Base-by-base conservation (phyloP, 106 monocot genomes). In the Dendrobium catenatum region DNA sequence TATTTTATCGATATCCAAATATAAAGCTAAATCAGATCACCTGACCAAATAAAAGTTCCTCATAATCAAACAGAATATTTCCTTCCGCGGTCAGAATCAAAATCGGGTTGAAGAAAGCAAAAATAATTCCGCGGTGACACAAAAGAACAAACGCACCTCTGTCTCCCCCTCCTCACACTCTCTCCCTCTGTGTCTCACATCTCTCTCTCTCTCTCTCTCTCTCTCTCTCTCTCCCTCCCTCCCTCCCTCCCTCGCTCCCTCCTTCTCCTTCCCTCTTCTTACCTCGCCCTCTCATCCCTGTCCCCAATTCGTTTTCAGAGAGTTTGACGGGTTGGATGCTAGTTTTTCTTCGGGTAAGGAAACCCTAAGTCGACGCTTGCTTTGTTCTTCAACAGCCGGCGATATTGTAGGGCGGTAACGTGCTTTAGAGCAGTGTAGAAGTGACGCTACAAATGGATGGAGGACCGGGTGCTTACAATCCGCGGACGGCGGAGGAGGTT, bases 401-500 rank as follows among this genome's bases (percentile, higher is more conserved):
- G 18, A 44, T 17, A 44, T 74, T 44, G 43, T 44, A 43, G 74
- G 42, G 42, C 2, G 42, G 29, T 29, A 68, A 27, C 6, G 11
- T 68, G 26, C 1, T 73, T 73, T 41, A 3, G 4, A 41, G 40
- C 41, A 43, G 19, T 44, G 41, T 9, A 42, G 74, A 13, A 29
- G 70, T 61, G 70, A 70, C 74, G 74, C 74, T 19, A 18, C 41
- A 42, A 74, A 85, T 85, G 85, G 85, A 85, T 2, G 77, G 78
- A 13, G 81, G 72, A n/a, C 22, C 64, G 68, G 78, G 46, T 47
- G 48, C 82, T 18, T 83, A 55, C 76, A 80, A 80, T 74, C 75
- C 83, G 19, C 33, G 83, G 42, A 86, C 79, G 41, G 48, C 83
- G 26, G 86, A 86, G 76, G 86, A 86, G 59, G 86, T 86, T 18